Evolutionary conservation across 139 green algal genomes (phyloP).

Genomic region (Nannochloris sp.): DNA sequence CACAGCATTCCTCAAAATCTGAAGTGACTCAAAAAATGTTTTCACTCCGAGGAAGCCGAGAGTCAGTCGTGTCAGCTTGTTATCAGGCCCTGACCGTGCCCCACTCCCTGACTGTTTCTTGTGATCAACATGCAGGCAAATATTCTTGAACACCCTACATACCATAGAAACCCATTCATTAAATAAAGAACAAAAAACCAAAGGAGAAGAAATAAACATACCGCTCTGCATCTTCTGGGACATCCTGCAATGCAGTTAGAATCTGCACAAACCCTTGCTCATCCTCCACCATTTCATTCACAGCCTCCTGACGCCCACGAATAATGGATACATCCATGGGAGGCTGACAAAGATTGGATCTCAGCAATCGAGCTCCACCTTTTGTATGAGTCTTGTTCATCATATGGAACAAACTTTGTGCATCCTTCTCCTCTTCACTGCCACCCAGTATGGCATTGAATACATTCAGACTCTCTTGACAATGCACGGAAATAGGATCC

Average conservation of each 20-base stretch:
- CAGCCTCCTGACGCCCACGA: constrained; percentile 39
- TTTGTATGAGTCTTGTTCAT: constrained; percentile 48
- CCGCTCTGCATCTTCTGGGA: constrained; percentile 51
- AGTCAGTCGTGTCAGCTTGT: no score
- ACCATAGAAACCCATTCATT: no score
- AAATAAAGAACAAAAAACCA: no score
- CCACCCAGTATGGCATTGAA: no score
- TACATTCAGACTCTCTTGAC: no score
- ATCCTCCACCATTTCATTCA: constrained; percentile 40
- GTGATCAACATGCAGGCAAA: no score
- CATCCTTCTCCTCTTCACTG: no score
- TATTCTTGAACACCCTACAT: no score
- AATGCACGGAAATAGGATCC: no score
- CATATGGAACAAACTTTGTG: constrained; percentile 13
- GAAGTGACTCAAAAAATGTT: constrained; percentile 10
- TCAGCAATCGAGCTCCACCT: constrained; percentile 53
- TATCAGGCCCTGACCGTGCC: no score
- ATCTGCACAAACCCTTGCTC: constrained; percentile 17
- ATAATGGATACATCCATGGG: constrained; percentile 64
- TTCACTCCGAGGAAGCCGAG: not conserved
- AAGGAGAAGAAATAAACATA: no score
- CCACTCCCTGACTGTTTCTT: no score
- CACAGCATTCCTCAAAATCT: not conserved
- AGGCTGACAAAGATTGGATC: constrained; percentile 77
- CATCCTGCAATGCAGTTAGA: constrained; percentile 17